phyloP scores from a whole-genome alignment of 2,329 filamentous ascomycete genomes.

The Cladophialophora carrionii region DNA sequence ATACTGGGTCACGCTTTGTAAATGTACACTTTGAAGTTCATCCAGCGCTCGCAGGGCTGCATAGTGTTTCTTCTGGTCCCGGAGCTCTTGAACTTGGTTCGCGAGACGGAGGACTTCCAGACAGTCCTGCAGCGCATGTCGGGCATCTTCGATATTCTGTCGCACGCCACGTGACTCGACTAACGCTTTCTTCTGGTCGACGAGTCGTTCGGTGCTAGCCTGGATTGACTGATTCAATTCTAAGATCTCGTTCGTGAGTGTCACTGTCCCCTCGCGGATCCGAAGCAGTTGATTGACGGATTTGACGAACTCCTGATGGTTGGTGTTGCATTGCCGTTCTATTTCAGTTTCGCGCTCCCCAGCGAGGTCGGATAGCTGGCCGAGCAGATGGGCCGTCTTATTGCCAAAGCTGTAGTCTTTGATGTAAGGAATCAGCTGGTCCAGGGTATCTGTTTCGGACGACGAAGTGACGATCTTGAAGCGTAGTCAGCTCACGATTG shows the following conservation, averaged over 20 bases:
- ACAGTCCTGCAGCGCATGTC: slow-evolving; percentile 84
- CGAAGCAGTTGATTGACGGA: slow-evolving; percentile 93
- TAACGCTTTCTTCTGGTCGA: slow-evolving; percentile 89
- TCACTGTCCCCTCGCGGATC: slow-evolving; percentile 87
- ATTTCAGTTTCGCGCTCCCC: slow-evolving; percentile 88
- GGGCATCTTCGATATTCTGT: slow-evolving; percentile 94
- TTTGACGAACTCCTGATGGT: slow-evolving; percentile 93
- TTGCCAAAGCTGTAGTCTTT: slow-evolving; percentile 83
- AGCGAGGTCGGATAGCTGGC: slow-evolving; percentile 79
- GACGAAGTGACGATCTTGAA: slow-evolving; percentile 85
- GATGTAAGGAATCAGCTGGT: slow-evolving; percentile 90
- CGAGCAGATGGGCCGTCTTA: slow-evolving; percentile 71
- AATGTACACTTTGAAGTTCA: slow-evolving; percentile 92
- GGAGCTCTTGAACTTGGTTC: slow-evolving; percentile 89
- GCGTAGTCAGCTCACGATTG: slow-evolving; percentile 18
- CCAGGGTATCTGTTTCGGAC: slow-evolving; percentile 90
- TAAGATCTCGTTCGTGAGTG: slow-evolving; percentile 86
- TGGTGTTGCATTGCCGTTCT: slow-evolving; percentile 89
- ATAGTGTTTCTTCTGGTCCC: slow-evolving; percentile 93
- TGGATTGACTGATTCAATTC: slow-evolving; percentile 94
- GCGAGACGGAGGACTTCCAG: slow-evolving; percentile 88
- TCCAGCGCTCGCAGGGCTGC: slow-evolving; percentile 90
- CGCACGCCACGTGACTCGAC: slow-evolving; percentile 90
- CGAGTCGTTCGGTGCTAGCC: slow-evolving; percentile 88
- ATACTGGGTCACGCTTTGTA: slow-evolving; percentile 92